Conservation (phyloP, 2,329 filamentous ascomycete species). For the Aspergillus sp. region DNA sequence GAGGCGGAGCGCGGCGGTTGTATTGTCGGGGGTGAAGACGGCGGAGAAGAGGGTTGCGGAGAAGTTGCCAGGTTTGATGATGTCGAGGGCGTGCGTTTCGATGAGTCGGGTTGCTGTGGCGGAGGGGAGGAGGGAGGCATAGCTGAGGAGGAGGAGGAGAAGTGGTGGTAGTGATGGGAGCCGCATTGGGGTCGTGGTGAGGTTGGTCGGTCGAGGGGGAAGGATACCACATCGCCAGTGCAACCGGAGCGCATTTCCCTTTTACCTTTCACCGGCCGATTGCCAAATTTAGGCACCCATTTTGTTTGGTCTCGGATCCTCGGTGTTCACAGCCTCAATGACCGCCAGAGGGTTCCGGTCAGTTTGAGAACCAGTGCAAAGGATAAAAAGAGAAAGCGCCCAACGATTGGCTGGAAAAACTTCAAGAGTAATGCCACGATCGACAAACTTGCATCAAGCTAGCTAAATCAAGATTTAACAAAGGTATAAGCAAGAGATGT, state of each 20-base stretch:
- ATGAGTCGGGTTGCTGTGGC: conserved; percentile 70
- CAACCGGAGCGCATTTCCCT: too few relatives aligned
- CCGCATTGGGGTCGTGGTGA: neutral
- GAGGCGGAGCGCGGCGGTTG: conserved; percentile 72
- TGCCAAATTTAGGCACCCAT: too few relatives aligned
- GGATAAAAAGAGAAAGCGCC: too few relatives aligned
- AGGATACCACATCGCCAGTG: too few relatives aligned
- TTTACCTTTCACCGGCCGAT: too few relatives aligned
- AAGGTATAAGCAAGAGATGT: neutral
- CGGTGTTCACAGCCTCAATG: too few relatives aligned
- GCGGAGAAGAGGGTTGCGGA: conserved; percentile 87
- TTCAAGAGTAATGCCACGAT: neutral
- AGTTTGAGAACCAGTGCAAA: too few relatives aligned
- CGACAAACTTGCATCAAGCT: neutral
- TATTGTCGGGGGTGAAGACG: conserved; percentile 65
- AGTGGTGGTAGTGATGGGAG: neutral
- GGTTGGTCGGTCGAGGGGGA: too few relatives aligned
- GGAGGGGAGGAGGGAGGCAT: conserved; percentile 28
- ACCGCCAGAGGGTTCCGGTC: too few relatives aligned
- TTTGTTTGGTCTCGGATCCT: too few relatives aligned
- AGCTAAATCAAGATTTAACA: neutral
- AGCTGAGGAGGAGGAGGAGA: neutral
- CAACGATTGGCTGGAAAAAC: too few relatives aligned
- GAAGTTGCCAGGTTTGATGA: conserved; percentile 82
- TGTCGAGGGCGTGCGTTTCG: conserved; percentile 79